Evolutionary conservation across 1,284 basidiomycete genomes (phyloP), one percentile per base, ranked within the genome.

Genomic region (Apiotrichum porosum): DNA sequence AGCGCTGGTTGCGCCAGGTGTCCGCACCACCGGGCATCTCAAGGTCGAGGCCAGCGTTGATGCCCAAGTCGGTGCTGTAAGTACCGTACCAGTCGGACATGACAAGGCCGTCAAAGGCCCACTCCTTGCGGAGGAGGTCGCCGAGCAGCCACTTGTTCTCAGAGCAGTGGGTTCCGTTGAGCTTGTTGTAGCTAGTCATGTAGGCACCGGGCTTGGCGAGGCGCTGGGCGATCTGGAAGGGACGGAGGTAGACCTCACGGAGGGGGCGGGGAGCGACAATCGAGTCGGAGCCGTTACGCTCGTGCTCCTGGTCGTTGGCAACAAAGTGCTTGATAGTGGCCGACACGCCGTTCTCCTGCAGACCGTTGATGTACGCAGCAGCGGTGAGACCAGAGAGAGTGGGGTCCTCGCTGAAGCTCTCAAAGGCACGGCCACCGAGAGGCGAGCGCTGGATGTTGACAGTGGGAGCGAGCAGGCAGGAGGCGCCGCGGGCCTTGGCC

Each of bases 201-300:
- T 57, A 57, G 18, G 53, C 47, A 71, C 75, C 75, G 12, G 79
- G 79, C 2, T 57, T 37, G 34, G 64, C 41, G 48, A 81, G 76
- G 65, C 84, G 84, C 68, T 85, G 80, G 0, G 86, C 83, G 36
- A 90, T 77, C 83, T 88, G 86, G 75, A 90, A 90, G 0, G 84
- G 83, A 75, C 55, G 48, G 37, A 89, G 77, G 69, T 90, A 90
- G 37, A 90, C 78, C 66, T 91, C 88, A 21, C 87, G 78, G 23
- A 91, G 76, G 0, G 87, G 82, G 28, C 86, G 80, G 6, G 52
- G 51, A 15, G 54, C 51, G 28, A 63, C 51, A 28, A 63, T 46
- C 18, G 53, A 51, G 52, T 68, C 57, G 32, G 47, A 48, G 26
- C 61, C 59, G 41, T 57, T 60, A 10, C 66, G 55, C 41, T 68